Evolutionary conservation across 2,329 filamentous ascomycete species (phyloP).

Genomic region (Microdochium paspali): DNA sequence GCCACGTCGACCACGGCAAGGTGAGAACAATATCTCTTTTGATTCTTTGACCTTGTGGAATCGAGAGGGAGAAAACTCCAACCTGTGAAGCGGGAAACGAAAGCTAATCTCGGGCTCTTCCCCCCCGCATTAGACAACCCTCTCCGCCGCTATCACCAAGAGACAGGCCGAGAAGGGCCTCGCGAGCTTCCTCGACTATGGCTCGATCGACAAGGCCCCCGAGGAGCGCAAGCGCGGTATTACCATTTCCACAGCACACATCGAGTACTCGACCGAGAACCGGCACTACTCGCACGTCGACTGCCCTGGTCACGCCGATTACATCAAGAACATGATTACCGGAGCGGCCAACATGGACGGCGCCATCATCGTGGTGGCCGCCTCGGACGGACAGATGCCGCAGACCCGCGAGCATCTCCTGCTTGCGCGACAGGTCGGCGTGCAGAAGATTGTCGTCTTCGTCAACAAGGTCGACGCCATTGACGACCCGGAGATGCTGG

Average conservation of each 20-base stretch:
- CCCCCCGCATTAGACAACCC: constrained; percentile 61
- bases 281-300: constrained; percentile 99
- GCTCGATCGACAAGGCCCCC: constrained; percentile 95
- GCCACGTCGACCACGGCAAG: constrained; percentile 99
- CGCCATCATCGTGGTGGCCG: constrained; percentile 96
- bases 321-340: constrained; percentile 99
- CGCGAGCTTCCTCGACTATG: constrained; percentile 94
- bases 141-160: constrained; percentile 98
- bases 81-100: neutral
- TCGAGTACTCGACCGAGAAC: constrained; percentile 91
- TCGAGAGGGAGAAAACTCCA: neutral
- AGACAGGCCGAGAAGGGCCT: constrained; percentile 90
- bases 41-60: neutral
- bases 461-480: constrained; percentile 99
- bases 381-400: constrained; percentile 98
- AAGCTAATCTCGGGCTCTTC: neutral
- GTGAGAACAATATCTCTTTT: constrained; percentile 37
- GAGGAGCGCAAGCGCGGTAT: constrained; percentile 99
- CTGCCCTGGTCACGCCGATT: constrained; percentile 99
- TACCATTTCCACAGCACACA: constrained; percentile 96
- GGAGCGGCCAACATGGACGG: constrained; percentile 99
- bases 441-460: constrained; percentile 96
- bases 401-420: constrained; percentile 98
- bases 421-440: constrained; percentile 94
- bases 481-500: constrained; percentile 98